Base-by-base conservation (phyloP, 139 green algal species). In the Picochlorum sp. region DNA sequence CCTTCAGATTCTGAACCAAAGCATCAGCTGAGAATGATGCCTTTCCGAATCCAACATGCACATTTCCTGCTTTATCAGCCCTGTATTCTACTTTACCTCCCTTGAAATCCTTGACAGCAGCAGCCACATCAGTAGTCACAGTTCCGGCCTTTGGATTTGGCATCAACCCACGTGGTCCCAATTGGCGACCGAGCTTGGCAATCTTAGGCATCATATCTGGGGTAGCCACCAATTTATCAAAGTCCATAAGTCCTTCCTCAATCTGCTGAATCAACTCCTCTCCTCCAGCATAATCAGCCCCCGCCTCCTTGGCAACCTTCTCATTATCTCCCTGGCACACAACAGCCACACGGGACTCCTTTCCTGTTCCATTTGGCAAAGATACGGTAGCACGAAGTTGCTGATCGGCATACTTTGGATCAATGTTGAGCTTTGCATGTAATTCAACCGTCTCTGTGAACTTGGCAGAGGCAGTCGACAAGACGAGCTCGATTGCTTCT, bases 181-280 rank as follows among this genome's bases (percentile, higher is more conserved):
- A 84, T 61, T 90, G 70, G 26, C 94, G 83, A 58, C 94, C 94
- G 30, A 99, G 89, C 84, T 96, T 97, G 41, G 94, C 94, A 15
- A 95, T 84, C 81, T 98, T 97, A 49, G 94, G 94, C 94, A 99
- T 98, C 94, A 99, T 98, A 72, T 98, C 94, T 14, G 94, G 92
- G 0, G 94, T 98, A 45, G 92, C 92, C 47, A 99, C 85, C 32
- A 98, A 87, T 83, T 97, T 97, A 80, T 99, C 92, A 65, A 99
- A 99, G 59, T 98, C 94, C 79, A 99, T 83, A 77, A 96, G 95
- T 50, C 94, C 94, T 21, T 83, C 86, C 30, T 71, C 78, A 62
- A 99, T 99, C 70, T 90, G 78, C 54, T 96, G 88, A 28, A 99
- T 91, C 56, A 99, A 80, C 56, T 96, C 92, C 54, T 98, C 94